These are phyloP conservation scores for Desmodesmus armatus DNA, from an alignment of 139 green algal species.

Conservation along the genomic window DNA sequence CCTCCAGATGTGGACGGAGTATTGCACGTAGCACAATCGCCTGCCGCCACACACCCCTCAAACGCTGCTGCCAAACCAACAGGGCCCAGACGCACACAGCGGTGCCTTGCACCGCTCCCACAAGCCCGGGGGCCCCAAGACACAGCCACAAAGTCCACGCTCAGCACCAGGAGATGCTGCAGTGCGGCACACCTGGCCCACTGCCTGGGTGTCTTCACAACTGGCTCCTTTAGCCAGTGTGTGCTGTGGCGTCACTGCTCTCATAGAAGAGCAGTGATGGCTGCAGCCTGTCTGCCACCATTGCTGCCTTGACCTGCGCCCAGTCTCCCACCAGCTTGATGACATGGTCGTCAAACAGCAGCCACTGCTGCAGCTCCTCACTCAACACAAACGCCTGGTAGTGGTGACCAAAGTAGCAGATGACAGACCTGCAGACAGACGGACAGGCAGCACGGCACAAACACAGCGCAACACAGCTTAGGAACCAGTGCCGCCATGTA, in stretches of 20 bases:
- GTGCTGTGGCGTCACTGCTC: no score
- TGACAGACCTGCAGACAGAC: conserved; percentile 39
- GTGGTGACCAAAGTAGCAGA: conserved; percentile 84
- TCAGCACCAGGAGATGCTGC: no score
- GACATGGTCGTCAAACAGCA: conserved; percentile 83
- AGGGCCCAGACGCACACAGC: not conserved
- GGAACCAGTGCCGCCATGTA: not conserved
- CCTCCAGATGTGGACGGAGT: not conserved
- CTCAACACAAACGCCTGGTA: conserved; percentile 79
- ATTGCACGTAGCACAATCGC: not conserved
- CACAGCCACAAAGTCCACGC: no score
- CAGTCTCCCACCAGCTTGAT: conserved; percentile 73
- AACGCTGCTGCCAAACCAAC: not conserved
- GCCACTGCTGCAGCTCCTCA: conserved; percentile 78
- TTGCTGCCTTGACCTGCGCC: conserved; percentile 62
- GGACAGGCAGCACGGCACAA: not conserved
- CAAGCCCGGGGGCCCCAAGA: no score
- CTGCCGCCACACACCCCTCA: not conserved
- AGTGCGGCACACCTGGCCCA: no score
- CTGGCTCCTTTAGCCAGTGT: no score
- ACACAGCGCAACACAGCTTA: not conserved
- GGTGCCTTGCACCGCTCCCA: no score
- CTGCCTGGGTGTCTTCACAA: no score
- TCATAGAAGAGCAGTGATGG: conserved; percentile 79
- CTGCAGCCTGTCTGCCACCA: conserved; percentile 69